Evolutionary conservation across 1,284 basidiomycete species (phyloP).

Genomic region (Ustilago vetiveriae): DNA sequence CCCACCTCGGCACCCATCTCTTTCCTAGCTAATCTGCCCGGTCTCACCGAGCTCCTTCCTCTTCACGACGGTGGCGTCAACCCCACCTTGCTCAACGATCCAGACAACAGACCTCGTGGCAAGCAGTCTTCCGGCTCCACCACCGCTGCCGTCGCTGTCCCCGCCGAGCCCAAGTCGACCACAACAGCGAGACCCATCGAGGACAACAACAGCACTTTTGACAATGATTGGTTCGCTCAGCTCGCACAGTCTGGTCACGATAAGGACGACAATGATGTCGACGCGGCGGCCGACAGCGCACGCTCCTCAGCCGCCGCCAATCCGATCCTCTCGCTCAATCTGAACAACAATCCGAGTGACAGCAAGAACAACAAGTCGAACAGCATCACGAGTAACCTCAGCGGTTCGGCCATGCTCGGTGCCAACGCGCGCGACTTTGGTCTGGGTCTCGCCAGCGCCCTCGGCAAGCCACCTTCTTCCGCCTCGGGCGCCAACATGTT

Average conservation of each 20-base stretch:
- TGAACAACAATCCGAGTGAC: slow-evolving; percentile 8
- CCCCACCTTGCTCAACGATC: slow-evolving; percentile 35
- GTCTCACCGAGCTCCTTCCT: slow-evolving; percentile 28
- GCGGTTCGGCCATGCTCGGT: slow-evolving; percentile 52
- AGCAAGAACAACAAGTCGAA: slow-evolving; percentile 17
- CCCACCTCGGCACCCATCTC: slow-evolving; percentile 8
- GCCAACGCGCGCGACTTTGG: slow-evolving; percentile 44
- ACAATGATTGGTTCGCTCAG: slow-evolving; percentile 50
- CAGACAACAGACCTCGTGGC: slow-evolving; percentile 3
- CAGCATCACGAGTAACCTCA: slow-evolving; percentile 10
- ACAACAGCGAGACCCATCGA: slow-evolving; percentile 31
- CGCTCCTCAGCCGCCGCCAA: slow-evolving; percentile 27
- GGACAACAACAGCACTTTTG: slow-evolving; percentile 41
- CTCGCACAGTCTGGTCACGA: slow-evolving; percentile 49
- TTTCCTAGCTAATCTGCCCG: slow-evolving; percentile 24
- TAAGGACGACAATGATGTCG: slow-evolving; percentile 32
- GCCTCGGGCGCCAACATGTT: slow-evolving; percentile 38
- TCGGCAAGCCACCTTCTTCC: slow-evolving; percentile 27
- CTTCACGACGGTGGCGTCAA: slow-evolving; percentile 30
- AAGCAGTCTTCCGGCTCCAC: slow-evolving; percentile 6
- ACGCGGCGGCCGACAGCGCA: slow-evolving; percentile 3
- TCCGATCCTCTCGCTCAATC: slow-evolving; percentile 45
- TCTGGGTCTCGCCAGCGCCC: slow-evolving; percentile 30
- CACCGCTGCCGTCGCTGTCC: slow-evolving; percentile 17
- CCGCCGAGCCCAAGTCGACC: slow-evolving; percentile 24